Conservation (phyloP, 2,329 filamentous ascomycete genomes). For the Hyphodiscus sp. region DNA sequence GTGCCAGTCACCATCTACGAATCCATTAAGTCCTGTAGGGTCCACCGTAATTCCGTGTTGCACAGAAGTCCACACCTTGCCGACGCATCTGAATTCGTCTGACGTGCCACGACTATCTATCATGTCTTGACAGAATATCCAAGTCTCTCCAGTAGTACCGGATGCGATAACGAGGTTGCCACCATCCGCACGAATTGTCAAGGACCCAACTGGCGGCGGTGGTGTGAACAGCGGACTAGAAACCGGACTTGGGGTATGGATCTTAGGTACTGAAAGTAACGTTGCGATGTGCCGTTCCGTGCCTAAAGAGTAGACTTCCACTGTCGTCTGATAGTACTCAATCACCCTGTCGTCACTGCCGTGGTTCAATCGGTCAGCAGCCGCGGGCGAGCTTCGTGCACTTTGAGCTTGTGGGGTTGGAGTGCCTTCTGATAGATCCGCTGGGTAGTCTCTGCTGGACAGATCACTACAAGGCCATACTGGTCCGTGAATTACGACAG, state of each 20-base stretch:
- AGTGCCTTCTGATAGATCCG: constrained; percentile 16
- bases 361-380: constrained; percentile 30
- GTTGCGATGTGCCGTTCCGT: constrained; percentile 67
- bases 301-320: constrained; percentile 81
- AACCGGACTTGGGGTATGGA: constrained; percentile 51
- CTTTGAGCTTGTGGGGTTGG: constrained; percentile 16
- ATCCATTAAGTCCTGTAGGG: constrained; percentile 10
- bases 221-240: constrained; percentile 58
- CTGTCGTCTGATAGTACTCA: constrained; percentile 73
- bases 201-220: constrained; percentile 63
- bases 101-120: constrained; percentile 32
- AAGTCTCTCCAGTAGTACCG: constrained; percentile 79
- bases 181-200: constrained; percentile 67
- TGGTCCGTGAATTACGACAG: constrained; percentile 74
- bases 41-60: constrained; percentile 50
- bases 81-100: constrained; percentile 51
- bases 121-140: constrained; percentile 57
- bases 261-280: constrained; percentile 63
- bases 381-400: constrained; percentile 31
- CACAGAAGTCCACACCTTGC: constrained; percentile 87
- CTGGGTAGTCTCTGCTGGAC: constrained; percentile 17
- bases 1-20: constrained; percentile 29
- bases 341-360: constrained; percentile 32
- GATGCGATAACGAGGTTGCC: constrained; percentile 71
- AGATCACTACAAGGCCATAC: constrained; percentile 36